Percentiles rank a stretch among this genome's conserved stretches.
phyloP scores from a whole-genome alignment of 306 rosid species.

The Rosa multiflora region DNA sequence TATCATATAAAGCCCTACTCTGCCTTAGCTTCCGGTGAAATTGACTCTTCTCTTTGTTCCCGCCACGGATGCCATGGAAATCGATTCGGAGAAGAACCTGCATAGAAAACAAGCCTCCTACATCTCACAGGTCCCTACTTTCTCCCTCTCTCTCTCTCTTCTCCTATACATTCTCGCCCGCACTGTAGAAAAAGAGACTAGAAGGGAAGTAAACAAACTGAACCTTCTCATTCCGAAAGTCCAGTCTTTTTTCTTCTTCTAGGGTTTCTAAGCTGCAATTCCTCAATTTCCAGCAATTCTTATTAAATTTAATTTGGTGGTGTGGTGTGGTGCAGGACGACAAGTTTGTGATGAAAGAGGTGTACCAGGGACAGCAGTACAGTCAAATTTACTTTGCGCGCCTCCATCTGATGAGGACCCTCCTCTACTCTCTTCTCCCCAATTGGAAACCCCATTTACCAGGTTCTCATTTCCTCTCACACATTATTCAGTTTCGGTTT shows the following conservation, averaged over 20 bases:
- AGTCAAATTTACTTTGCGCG: conserved; percentile 88
- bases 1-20: not conserved
- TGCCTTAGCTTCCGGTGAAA: not conserved
- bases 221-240: too few species aligned
- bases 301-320: not conserved
- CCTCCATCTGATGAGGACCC: conserved; percentile 80
- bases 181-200: not conserved
- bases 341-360: conserved; percentile 61
- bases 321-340: conserved; percentile 47
- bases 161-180: too few species aligned
- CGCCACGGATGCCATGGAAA: conserved; percentile 64
- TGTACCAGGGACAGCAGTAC: conserved; percentile 77
- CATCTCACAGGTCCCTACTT: conserved; percentile 39
- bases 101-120: conserved; percentile 57
- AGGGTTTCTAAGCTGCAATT: not conserved
- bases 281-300: not conserved
- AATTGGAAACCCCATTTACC: conserved; percentile 71
- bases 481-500: too few species aligned
- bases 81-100: conserved; percentile 48
- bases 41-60: conserved; percentile 24
- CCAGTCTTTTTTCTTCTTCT: not conserved
- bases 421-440: conserved; percentile 65
- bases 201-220: too few species aligned
- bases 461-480: conserved; percentile 29
- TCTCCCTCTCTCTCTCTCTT: not conserved